Base-by-base conservation (phyloP, 2,329 filamentous ascomycete genomes). In the Knufia fluminis region DNA sequence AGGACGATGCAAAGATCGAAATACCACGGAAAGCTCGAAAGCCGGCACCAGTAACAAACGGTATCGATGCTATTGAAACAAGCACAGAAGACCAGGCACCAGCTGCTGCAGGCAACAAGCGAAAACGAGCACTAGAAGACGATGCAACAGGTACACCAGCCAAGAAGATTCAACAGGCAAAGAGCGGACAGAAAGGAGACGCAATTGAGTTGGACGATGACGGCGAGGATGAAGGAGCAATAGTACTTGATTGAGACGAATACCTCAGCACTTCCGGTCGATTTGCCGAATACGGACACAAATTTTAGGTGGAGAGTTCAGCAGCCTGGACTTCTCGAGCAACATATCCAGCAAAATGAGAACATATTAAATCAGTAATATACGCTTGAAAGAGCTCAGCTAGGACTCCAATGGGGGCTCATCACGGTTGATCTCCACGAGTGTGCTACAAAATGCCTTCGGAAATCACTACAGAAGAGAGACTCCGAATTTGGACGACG, bases 21-120 rank as follows among this genome's bases (percentile, higher is more conserved):
- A 74, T 79, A 39, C 70, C 73, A 1, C 62, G 64, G 4, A 74
- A 71, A 57, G 67, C 73, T 1, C 72, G 69, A 53, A 59, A 61
- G 33, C 55, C 60, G 28, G 8, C 45, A n/a, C 20, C 33, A 28
- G 10, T 49, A 28, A 40, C 35, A 20, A 50, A 52, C 39, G 45
- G 68, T 12, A 26, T 36, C 16, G 68, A 65, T 28, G 67, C 66
- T 10, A 67, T 70, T 38, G 68, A 71, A 39, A 68, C 66, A 8
- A 67, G 62, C 4, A 47, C 64, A 17, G 58, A 52, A 7, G 61
- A 64, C 36, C 59, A 58, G 35, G 44, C 16, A 31, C 24, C 26
- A 19, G 39, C 36, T 7, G 26, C 35, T 31, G 33, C 33, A 14
- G 26, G 46, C 38, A 51, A 31, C 43, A 58, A 56, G 46, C 39